phyloP scores from a whole-genome alignment of 371 early-diverging fungal genomes.

The Rhizopus stolonifer region DNA sequence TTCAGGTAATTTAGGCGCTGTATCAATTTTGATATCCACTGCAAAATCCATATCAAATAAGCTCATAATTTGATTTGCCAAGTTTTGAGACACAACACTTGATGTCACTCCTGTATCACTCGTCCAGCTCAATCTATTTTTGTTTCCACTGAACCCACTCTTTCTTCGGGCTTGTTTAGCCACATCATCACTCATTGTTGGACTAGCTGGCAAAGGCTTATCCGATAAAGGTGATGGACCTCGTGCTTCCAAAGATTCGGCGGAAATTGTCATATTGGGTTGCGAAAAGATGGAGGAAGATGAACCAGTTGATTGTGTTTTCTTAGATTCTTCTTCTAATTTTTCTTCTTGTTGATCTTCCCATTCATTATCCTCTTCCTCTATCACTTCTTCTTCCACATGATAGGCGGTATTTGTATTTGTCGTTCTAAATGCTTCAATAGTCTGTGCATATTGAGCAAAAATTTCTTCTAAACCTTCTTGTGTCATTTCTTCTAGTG shows the following conservation, averaged over 20 bases:
- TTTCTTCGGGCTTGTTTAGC: constrained; percentile 20
- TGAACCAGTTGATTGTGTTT: constrained; percentile 6
- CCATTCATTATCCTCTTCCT: neutral
- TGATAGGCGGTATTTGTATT: neutral
- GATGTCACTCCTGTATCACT: constrained; percentile 41
- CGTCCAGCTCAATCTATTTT: constrained; percentile 43
- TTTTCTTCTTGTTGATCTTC: neutral
- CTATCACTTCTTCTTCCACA: neutral
- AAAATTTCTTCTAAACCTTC: constrained; percentile 48
- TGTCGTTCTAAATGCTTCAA: constrained; percentile 40
- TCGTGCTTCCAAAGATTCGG: constrained; percentile 21
- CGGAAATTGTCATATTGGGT: constrained; percentile 19
- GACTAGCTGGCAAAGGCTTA: constrained; percentile 15
- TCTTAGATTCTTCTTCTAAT: neutral
- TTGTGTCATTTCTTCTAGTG: constrained; percentile 50
- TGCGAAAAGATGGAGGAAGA: constrained; percentile 20
- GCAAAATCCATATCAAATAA: constrained; percentile 56
- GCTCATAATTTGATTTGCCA: constrained; percentile 50
- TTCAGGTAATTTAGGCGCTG: constrained; percentile 44
- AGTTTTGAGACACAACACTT: constrained; percentile 31
- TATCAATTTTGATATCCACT: constrained; percentile 42
- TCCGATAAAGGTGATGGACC: constrained; percentile 7
- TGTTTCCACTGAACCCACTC: constrained; percentile 23
- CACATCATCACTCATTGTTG: neutral
- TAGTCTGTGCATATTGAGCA: constrained; percentile 45